Percentiles rank a stretch among this genome's conserved stretches.
Evolutionary conservation across 208 protist genomes (phyloP).

Genomic region (Leishmania tarentolae): DNA sequence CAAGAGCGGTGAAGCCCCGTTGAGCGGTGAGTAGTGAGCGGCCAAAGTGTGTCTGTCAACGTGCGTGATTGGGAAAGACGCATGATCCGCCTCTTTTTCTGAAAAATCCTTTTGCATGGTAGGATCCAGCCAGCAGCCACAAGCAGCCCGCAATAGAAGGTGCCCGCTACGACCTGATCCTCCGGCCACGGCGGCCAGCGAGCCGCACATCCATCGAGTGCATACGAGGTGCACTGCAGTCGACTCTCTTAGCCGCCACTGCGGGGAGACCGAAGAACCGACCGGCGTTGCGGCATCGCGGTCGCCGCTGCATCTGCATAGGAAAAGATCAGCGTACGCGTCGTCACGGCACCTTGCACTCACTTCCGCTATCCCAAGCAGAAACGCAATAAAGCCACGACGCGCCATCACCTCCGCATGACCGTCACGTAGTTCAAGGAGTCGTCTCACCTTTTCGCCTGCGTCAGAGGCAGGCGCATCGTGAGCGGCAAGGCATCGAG

Average conservation of each 20-base stretch:
- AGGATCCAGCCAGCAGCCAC: slow-evolving; percentile 24
- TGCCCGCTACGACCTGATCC: slow-evolving; percentile 48
- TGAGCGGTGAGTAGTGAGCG: slow-evolving; percentile 42
- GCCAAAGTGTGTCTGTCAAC: slow-evolving; percentile 47
- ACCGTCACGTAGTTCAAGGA: slow-evolving; percentile 62
- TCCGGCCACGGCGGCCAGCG: slow-evolving; percentile 46
- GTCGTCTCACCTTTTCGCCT: slow-evolving; percentile 4
- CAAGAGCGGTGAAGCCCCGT: slow-evolving; percentile 33
- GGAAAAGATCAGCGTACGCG: background rate
- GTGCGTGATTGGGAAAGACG: background rate
- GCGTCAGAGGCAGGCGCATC: background rate
- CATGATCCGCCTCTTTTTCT: background rate
- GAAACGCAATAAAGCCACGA: slow-evolving; percentile 70
- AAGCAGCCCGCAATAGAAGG: slow-evolving; percentile 54
- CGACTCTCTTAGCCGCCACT: slow-evolving; percentile 34
- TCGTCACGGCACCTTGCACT: background rate
- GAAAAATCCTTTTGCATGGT: background rate
- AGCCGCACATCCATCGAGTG: slow-evolving; percentile 76
- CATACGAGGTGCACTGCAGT: slow-evolving; percentile 69
- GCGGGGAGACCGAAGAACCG: background rate
- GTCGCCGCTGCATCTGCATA: background rate
- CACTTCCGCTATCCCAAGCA: slow-evolving; percentile 44
- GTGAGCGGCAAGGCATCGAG: slow-evolving; percentile 61
- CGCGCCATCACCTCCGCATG: slow-evolving; percentile 89
- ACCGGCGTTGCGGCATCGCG: background rate